Conservation (phyloP, 805 yeast genomes). For the Candida boleticola region DNA sequence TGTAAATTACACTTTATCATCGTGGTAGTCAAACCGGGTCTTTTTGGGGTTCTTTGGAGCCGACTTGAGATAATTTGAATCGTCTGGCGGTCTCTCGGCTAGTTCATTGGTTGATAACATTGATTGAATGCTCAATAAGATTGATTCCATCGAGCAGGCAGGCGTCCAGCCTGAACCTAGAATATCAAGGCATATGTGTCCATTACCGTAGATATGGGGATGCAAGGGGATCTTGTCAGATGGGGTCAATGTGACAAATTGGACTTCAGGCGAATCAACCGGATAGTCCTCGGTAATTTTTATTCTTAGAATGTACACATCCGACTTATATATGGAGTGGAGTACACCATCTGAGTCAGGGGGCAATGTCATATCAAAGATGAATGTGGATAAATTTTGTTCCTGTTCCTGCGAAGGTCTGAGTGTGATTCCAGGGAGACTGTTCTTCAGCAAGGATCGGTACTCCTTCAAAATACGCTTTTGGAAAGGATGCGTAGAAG, state of each 20-base stretch:
- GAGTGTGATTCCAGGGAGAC: conserved; percentile 24
- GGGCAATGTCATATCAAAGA: conserved; percentile 17
- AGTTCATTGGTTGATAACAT: conserved; percentile 53
- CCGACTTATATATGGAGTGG: conserved; percentile 10
- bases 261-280: conserved; percentile 56
- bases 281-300: conserved; percentile 50
- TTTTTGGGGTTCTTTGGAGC: conserved; percentile 62
- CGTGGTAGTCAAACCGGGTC: conserved; percentile 55
- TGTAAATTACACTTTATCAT: conserved; percentile 42
- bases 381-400: conserved; percentile 18
- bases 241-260: conserved; percentile 34
- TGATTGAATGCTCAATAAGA: conserved; percentile 60
- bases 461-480: conserved; percentile 30
- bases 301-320: conserved; percentile 41
- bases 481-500: conserved; percentile 24
- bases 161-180: conserved; percentile 70
- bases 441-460: conserved; percentile 11
- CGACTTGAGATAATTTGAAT: conserved; percentile 42
- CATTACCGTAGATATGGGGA: conserved; percentile 74
- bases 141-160: conserved; percentile 49
- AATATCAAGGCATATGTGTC: conserved; percentile 72
- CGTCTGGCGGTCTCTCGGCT: conserved; percentile 57
- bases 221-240: conserved; percentile 53
- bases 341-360: conserved; percentile 7
- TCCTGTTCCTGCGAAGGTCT: conserved; percentile 8